These are phyloP conservation scores for Wickerhamiella allomyrinae DNA, from an alignment of 805 yeast species.

Conservation along the genomic window DNA sequence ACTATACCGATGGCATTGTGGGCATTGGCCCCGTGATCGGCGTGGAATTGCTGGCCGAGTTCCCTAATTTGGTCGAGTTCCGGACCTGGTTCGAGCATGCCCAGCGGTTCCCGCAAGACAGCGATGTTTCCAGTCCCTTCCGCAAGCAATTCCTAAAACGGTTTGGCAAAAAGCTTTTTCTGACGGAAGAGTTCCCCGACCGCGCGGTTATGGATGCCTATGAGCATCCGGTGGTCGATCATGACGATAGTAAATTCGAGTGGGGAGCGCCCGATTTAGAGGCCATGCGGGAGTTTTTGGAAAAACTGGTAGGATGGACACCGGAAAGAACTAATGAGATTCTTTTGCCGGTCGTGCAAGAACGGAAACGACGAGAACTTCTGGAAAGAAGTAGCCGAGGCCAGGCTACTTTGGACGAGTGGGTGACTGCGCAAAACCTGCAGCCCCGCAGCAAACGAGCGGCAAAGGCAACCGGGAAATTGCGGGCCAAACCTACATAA, in stretches of 20 bases:
- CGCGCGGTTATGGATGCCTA: conserved; percentile 59
- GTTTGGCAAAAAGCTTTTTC: conserved; percentile 41
- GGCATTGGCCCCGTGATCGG: conserved; percentile 93
- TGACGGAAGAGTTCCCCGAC: conserved; percentile 61
- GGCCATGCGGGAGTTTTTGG: conserved; percentile 53
- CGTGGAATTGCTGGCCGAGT: conserved; percentile 80
- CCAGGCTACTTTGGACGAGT: conserved; percentile 18
- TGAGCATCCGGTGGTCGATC: conserved; percentile 66
- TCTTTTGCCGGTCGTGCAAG: conserved; percentile 69
- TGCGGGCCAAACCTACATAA: neutral
- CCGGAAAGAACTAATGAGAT: conserved; percentile 65
- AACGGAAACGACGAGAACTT: conserved; percentile 37
- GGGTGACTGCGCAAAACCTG: conserved; percentile 16
- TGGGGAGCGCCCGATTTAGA: conserved; percentile 92
- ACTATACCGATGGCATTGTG: conserved; percentile 82
- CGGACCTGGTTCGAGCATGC: conserved; percentile 44
- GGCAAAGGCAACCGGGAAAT: conserved; percentile 9
- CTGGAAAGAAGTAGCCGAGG: conserved; percentile 9
- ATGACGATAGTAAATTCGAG: conserved; percentile 56
- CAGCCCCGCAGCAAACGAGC: conserved; percentile 20
- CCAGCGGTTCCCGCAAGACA: conserved; percentile 24
- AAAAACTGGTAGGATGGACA: conserved; percentile 66
- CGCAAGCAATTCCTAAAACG: conserved; percentile 41
- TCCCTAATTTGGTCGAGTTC: conserved; percentile 34
- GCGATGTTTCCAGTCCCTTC: conserved; percentile 27